Conservation (phyloP, 202 grass and related monocot genomes). For the Elaeis oleifera region DNA sequence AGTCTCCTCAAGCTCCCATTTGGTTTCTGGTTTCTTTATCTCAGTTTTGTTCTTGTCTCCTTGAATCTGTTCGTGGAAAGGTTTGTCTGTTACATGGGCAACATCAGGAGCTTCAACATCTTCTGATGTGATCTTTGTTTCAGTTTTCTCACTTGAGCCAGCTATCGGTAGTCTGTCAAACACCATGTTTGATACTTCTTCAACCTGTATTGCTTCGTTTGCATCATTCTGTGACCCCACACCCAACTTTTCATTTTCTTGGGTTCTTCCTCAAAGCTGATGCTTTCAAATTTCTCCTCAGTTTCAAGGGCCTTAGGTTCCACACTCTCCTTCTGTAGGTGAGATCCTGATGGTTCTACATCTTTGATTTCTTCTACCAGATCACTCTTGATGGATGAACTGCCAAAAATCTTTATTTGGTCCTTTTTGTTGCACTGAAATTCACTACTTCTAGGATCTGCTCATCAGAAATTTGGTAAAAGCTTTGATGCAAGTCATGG, state of each 20-base stretch:
- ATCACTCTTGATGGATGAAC: background rate
- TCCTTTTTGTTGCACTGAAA: background rate
- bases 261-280: background rate
- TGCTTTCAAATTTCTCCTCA: background rate
- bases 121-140: too few relatives aligned
- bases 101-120: too few relatives aligned
- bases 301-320: too few relatives aligned
- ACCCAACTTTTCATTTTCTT: background rate
- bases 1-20: too few relatives aligned
- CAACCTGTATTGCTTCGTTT: constrained; percentile 9
- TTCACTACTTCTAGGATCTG: background rate
- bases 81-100: too few relatives aligned
- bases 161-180: too few relatives aligned
- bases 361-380: background rate
- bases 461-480: background rate
- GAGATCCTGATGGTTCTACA: too few relatives aligned
- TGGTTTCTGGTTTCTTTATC: too few relatives aligned
- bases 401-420: background rate
- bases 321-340: too few relatives aligned
- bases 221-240: background rate
- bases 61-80: too few relatives aligned
- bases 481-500: background rate
- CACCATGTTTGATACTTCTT: background rate
- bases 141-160: too few relatives aligned
- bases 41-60: too few relatives aligned